Percentiles rank a stretch among this genome's conserved stretches.
These are phyloP conservation scores for Solanum tarijense DNA, from an alignment of 257 asterid genomes.

Conservation along the genomic window DNA sequence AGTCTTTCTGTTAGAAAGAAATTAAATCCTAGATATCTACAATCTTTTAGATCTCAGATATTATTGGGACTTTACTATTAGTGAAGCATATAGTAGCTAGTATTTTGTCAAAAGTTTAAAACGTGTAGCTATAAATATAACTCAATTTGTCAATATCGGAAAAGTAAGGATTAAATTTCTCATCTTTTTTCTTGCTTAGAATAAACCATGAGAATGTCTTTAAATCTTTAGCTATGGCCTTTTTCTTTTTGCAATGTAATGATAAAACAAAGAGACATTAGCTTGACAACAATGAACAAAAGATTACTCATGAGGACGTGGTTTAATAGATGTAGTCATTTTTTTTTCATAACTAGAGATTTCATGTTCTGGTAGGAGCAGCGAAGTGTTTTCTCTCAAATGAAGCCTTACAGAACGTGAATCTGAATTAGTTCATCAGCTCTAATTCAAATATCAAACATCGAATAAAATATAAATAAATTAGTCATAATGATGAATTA, in stretches of 20 bases:
- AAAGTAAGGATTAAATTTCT: neutral
- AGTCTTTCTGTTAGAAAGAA: neutral
- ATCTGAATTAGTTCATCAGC: rapidly evolving
- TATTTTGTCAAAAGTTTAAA: neutral
- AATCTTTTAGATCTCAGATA: neutral
- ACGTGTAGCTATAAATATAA: neutral
- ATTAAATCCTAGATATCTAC: neutral
- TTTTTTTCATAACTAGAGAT: rapidly evolving
- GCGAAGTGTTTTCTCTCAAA: neutral
- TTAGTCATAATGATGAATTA: too few species aligned
- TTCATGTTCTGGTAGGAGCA: neutral
- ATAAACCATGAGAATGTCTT: neutral
- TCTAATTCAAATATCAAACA: neutral
- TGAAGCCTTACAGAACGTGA: rapidly evolving
- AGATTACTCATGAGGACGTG: neutral
- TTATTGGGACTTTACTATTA: neutral
- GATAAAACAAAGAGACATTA: neutral
- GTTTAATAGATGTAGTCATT: rapidly evolving
- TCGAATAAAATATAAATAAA: too few species aligned
- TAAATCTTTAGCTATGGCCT: neutral
- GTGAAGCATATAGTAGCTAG: neutral
- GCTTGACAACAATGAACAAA: neutral
- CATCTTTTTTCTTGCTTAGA: neutral
- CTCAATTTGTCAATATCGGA: neutral
- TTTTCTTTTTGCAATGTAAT: neutral